Percentiles rank a stretch among this genome's conserved stretches.
These are phyloP conservation scores for Capronia coronata DNA, from an alignment of 2,329 filamentous ascomycete genomes.

Conservation along the genomic window DNA sequence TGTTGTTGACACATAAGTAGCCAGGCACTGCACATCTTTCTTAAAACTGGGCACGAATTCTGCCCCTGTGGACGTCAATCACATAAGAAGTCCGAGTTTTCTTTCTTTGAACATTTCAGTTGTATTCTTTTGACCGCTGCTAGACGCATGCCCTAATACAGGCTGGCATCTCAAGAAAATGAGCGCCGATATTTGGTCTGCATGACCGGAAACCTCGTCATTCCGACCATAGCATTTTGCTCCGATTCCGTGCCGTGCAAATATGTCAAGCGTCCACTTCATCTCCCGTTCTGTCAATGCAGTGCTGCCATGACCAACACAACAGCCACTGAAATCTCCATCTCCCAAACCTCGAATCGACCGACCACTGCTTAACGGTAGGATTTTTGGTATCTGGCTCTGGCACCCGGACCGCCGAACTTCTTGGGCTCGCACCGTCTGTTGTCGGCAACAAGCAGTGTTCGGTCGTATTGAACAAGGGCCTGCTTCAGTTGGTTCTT, in stretches of 20 bases:
- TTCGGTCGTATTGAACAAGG: conserved; percentile 91
- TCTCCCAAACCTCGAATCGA: background rate
- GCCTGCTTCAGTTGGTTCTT: conserved; percentile 99
- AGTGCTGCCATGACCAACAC: conserved; percentile 2
- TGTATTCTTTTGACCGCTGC: conserved; percentile 5
- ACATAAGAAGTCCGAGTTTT: background rate
- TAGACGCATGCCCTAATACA: background rate
- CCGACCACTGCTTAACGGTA: conserved; percentile 72
- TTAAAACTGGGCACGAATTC: too few relatives aligned
- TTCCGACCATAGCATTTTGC: conserved; percentile 3
- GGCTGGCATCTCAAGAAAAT: conserved; percentile 2
- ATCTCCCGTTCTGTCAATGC: background rate
- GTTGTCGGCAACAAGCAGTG: conserved; percentile 97
- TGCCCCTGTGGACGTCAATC: too few relatives aligned
- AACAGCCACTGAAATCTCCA: conserved; percentile 1
- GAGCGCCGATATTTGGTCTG: conserved; percentile 1
- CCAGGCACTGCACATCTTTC: too few relatives aligned
- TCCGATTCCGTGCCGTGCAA: conserved; percentile 2
- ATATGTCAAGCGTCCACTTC: background rate
- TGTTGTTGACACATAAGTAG: conserved; percentile 45
- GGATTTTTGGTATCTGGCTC: conserved; percentile 97
- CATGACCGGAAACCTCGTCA: conserved; percentile 4
- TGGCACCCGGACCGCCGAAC: conserved; percentile 74
- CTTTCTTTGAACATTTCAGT: conserved; percentile 4
- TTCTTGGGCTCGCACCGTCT: conserved; percentile 99